phyloP scores from a whole-genome alignment of 208 protist species.

The Leishmania major region DNA sequence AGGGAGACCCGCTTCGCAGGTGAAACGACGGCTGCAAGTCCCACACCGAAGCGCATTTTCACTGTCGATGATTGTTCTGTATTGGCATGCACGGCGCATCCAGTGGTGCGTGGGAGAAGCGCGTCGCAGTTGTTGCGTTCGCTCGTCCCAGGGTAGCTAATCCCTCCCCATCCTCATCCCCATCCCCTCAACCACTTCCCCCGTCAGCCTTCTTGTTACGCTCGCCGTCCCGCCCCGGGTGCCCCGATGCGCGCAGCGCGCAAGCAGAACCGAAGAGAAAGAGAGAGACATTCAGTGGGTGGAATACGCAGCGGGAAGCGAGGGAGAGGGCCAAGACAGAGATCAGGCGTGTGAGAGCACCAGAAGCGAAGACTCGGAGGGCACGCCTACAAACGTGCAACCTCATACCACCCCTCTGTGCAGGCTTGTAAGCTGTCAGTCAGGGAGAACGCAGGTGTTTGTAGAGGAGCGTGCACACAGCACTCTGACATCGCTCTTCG shows the following conservation, averaged over 20 bases:
- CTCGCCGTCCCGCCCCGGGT: not conserved
- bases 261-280: too few relatives aligned
- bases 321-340: not conserved
- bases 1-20: not conserved
- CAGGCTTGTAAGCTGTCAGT: not conserved
- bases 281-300: not conserved
- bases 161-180: not conserved
- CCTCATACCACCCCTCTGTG: not conserved
- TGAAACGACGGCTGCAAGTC: not conserved
- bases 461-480: not conserved
- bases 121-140: not conserved
- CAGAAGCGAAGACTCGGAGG: not conserved
- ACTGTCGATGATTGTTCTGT: not conserved
- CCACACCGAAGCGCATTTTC: not conserved
- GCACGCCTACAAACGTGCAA: not conserved
- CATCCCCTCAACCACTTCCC: not conserved
- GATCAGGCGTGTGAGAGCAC: not conserved
- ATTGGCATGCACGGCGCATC: not conserved
- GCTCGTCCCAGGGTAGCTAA: not conserved
- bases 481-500: not conserved
- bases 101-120: not conserved
- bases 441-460: not conserved
- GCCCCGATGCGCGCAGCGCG: not conserved
- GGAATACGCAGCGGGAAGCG: not conserved
- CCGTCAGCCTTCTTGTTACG: not conserved